Evolutionary conservation across 129 eudicot species (phyloP).

Genomic region (Kitagawia praeruptora): DNA sequence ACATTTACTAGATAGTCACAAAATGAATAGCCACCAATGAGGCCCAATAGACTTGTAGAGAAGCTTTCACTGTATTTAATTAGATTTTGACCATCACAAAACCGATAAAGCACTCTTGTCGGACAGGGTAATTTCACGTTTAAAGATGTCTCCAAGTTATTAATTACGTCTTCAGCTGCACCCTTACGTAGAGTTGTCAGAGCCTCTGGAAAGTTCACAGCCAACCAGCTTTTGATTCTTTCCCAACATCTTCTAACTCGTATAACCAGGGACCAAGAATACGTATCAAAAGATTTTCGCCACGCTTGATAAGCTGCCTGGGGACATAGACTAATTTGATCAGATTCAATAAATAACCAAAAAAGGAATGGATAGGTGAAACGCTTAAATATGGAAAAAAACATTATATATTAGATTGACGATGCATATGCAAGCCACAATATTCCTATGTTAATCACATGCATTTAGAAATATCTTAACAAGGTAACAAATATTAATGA

Average conservation of each 20-base stretch:
- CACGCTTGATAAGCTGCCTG: conserved; percentile 70
- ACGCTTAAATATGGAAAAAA: no score
- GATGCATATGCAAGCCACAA: no score
- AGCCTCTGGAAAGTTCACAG: conserved; percentile 56
- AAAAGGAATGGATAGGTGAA: no score
- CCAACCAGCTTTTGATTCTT: conserved; percentile 50
- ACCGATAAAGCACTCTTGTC: conserved; percentile 65
- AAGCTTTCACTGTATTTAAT: conserved; percentile 9
- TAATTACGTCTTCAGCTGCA: conserved; percentile 59
- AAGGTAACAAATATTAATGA: no score
- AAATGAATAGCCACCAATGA: conserved; percentile 78
- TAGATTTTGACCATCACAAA: conserved; percentile 71
- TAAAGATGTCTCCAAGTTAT: conserved; percentile 42
- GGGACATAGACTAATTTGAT: conserved; percentile 3
- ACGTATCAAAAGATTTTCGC: conserved; percentile 59
- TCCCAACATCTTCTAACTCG: conserved; percentile 60
- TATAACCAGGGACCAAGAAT: conserved; percentile 70
- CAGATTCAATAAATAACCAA: neutral
- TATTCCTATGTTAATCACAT: no score
- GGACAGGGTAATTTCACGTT: conserved; percentile 69
- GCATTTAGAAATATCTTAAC: no score
- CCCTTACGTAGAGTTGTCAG: conserved; percentile 59
- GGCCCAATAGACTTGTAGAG: conserved; percentile 33
- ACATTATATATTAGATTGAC: no score
- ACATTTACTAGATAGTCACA: conserved; percentile 54